Base-by-base conservation (phyloP, 2,329 filamentous ascomycete genomes). In the Cryoendolithus antarcticus region DNA sequence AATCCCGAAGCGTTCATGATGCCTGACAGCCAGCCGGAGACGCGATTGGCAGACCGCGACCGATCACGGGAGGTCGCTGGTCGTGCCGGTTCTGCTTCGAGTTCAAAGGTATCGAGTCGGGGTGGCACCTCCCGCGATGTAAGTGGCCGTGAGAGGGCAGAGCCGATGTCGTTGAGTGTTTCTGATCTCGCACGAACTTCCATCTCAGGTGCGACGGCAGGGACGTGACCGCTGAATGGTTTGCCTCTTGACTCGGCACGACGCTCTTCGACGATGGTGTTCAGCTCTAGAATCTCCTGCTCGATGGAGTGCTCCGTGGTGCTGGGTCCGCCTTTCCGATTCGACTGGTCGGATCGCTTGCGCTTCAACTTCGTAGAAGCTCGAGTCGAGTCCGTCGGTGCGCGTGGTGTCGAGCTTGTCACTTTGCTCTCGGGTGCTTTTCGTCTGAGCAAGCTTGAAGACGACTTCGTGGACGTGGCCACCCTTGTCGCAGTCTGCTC, bases 131-230 rank as follows among this genome's bases (percentile, higher is more conserved):
- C 33, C 32, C 37, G 24, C 43, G 43, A 46, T 31, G 44, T 43
- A 19, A 62, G 46, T 0, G 65, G 64, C 3, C 58, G 55, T 4
- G 64, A 66, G 43, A 69, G 63, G 0, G 62, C 65, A 21, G 63
- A 66, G 13, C 65, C 66, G 32, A 69, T 69, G 30, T 66, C 64
- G 4, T 56, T 63, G n/a, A 69, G 59, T 0, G 66, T 69, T 43
- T 68, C 60, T 4, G 62, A 63, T 41, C 66, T 58, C 10, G 64
- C 65, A 11, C 60, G 58, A 46, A 68, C 59, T 15, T 59, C 55
- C 56, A 66, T 63, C 0, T 55, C 51, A 4, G 66, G 66, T 3
- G 65, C 66, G 15, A 69, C 60, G 38, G 64, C 63, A n/a, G 65
- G 62, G 1, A 68, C 55, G 44, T 69, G 65, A 49, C 7, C 52